These are phyloP conservation scores for Myriosclerotinia scirpicola DNA, from an alignment of 2,329 filamentous ascomycete species.

Conservation along the genomic window DNA sequence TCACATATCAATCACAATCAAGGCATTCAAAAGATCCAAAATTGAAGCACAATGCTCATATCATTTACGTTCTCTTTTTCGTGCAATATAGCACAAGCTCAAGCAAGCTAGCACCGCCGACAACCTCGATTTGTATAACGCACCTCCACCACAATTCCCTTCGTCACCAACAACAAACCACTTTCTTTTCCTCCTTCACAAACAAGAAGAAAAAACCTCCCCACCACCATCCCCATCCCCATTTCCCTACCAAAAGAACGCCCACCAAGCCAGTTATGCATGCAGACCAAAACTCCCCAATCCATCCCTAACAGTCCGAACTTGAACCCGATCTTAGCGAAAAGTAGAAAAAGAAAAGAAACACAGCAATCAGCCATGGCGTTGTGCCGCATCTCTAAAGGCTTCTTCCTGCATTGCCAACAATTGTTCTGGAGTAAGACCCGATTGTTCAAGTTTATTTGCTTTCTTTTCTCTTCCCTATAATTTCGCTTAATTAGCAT, in stretches of 20 bases:
- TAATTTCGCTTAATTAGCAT: slow-evolving; percentile 20
- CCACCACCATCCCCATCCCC: not conserved
- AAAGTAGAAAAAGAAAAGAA: slow-evolving; percentile 11
- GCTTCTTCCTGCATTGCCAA: slow-evolving; percentile 86
- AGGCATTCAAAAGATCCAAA: not conserved
- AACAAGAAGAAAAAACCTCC: slow-evolving; percentile 5
- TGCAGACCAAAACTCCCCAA: slow-evolving; percentile 18
- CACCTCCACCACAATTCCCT: not conserved
- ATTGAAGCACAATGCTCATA: not conserved
- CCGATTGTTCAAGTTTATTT: slow-evolving; percentile 94
- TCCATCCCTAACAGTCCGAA: slow-evolving; percentile 12
- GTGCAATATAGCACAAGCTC: not conserved
- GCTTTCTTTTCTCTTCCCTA: slow-evolving; percentile 95
- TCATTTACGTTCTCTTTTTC: not conserved
- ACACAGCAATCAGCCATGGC: slow-evolving; percentile 34
- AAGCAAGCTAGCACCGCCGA: not conserved
- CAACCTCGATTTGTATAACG: not conserved
- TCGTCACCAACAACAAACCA: not conserved
- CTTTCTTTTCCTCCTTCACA: not conserved
- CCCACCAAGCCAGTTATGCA: slow-evolving; percentile 21
- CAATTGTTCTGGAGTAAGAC: slow-evolving; percentile 86
- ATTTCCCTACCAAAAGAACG: not conserved
- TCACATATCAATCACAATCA: not conserved
- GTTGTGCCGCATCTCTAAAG: slow-evolving; percentile 68
- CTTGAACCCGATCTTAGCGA: slow-evolving; percentile 1